These are phyloP conservation scores for Dentiscutata heterogama DNA, from an alignment of 371 early-diverging fungal genomes.

Conservation along the genomic window DNA sequence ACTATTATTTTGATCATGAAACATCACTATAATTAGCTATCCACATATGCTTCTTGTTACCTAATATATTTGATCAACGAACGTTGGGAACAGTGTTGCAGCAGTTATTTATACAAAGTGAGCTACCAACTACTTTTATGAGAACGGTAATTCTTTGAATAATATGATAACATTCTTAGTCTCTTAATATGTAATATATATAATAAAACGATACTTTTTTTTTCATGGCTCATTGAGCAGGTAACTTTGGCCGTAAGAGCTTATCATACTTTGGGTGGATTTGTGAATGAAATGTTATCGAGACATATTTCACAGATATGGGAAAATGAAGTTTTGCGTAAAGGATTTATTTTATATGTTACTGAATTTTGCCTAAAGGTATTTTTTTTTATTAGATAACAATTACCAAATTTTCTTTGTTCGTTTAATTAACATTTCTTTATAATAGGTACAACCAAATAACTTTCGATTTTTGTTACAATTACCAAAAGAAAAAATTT, in stretches of 20 bases:
- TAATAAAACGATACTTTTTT: background rate
- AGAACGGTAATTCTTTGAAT: constrained; percentile 62
- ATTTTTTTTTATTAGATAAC: background rate
- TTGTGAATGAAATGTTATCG: constrained; percentile 68
- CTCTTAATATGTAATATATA: background rate
- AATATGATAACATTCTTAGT: background rate
- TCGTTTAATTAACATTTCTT: background rate
- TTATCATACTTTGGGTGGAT: constrained; percentile 66
- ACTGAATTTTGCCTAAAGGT: constrained; percentile 35
- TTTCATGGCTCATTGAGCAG: constrained; percentile 36
- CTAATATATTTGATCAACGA: constrained; percentile 74
- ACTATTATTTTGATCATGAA: background rate
- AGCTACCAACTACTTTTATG: constrained; percentile 79
- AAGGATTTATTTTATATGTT: constrained; percentile 79
- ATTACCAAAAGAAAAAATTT: constrained; percentile 40
- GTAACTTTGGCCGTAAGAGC: constrained; percentile 75
- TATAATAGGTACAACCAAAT: constrained; percentile 41
- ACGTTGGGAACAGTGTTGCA: constrained; percentile 72
- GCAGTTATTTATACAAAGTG: constrained; percentile 71
- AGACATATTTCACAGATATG: constrained; percentile 76
- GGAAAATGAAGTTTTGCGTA: constrained; percentile 77
- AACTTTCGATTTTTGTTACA: constrained; percentile 45
- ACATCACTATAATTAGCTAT: constrained; percentile 58
- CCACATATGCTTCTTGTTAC: constrained; percentile 74
- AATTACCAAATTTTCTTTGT: background rate